A percentile compares a stretch with the other conserved stretches of the same genome.
Conservation (phyloP, 2,329 filamentous ascomycete species). For the Xylaria polymorpha region DNA sequence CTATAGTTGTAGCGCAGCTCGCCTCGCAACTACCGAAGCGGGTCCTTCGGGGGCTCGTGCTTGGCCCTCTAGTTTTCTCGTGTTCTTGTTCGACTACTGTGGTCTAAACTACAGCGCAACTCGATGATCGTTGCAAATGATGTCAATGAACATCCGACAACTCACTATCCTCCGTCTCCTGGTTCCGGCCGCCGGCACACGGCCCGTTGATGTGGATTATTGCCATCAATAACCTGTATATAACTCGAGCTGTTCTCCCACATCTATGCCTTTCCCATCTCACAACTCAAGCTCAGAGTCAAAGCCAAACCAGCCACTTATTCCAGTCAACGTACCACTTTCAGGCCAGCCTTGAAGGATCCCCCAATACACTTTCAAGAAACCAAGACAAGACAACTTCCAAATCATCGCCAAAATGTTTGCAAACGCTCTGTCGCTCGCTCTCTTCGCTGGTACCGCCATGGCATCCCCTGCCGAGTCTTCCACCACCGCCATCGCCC, state of each 20-base stretch:
- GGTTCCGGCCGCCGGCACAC: not conserved
- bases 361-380: not conserved
- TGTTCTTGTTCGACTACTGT: not conserved
- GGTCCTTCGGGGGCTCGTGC: slow-evolving; percentile 15
- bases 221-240: slow-evolving; percentile 1
- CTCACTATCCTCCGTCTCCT: not conserved
- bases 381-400: slow-evolving; percentile 1
- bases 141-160: not conserved
- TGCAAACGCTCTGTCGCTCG: slow-evolving; percentile 66
- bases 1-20: not conserved
- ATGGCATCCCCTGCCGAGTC: slow-evolving; percentile 35
- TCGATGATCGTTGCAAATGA: not conserved
- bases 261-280: not conserved
- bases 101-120: not conserved
- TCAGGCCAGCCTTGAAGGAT: not conserved
- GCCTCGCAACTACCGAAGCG: slow-evolving; percentile 11
- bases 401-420: slow-evolving; percentile 42
- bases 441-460: slow-evolving; percentile 51
- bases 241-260: not conserved
- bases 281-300: not conserved
- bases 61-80: slow-evolving; percentile 19
- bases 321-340: not conserved
- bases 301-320: not conserved
- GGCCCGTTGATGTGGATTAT: not conserved
- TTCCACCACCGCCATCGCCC: slow-evolving; percentile 35